Conservation (phyloP, 116 monocot genomes). For the Trichopus zeylanicus region DNA sequence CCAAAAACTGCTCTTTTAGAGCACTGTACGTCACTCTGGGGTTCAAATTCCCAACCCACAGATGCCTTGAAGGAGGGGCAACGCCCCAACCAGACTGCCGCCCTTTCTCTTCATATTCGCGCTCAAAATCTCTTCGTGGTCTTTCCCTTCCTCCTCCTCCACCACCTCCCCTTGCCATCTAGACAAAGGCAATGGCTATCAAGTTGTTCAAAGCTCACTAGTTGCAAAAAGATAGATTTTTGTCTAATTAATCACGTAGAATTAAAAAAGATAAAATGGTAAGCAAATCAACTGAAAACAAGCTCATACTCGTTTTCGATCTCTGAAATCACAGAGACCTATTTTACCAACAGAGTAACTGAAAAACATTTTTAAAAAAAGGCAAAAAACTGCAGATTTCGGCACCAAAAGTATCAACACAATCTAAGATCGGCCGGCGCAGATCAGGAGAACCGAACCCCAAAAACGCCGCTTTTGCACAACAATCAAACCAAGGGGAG, state of each 20-base stretch:
- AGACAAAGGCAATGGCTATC: background rate
- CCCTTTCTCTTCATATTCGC: slow-evolving; percentile 29
- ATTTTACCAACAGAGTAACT: background rate
- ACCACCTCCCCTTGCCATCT: slow-evolving; percentile 52
- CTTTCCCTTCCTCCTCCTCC: slow-evolving; percentile 38
- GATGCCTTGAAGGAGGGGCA: slow-evolving; percentile 62
- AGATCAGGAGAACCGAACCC: background rate
- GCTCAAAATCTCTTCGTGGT: slow-evolving; percentile 15
- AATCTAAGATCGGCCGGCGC: background rate
- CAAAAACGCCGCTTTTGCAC: too few species aligned
- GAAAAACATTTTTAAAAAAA: background rate
- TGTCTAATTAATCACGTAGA: too few species aligned
- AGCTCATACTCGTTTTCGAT: background rate
- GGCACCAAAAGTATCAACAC: background rate
- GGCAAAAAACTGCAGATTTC: background rate
- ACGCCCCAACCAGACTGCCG: slow-evolving; percentile 35
- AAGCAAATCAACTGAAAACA: background rate
- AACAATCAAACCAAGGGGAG: too few species aligned
- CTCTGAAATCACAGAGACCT: background rate
- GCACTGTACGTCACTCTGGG: slow-evolving; percentile 22
- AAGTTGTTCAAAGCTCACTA: background rate
- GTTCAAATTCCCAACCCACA: slow-evolving; percentile 88
- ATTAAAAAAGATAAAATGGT: background rate
- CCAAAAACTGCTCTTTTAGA: slow-evolving; percentile 60
- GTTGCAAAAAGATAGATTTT: too few species aligned